Evolutionary conservation across 441 rosid species (phyloP).

Genomic region (Croton setiger): DNA sequence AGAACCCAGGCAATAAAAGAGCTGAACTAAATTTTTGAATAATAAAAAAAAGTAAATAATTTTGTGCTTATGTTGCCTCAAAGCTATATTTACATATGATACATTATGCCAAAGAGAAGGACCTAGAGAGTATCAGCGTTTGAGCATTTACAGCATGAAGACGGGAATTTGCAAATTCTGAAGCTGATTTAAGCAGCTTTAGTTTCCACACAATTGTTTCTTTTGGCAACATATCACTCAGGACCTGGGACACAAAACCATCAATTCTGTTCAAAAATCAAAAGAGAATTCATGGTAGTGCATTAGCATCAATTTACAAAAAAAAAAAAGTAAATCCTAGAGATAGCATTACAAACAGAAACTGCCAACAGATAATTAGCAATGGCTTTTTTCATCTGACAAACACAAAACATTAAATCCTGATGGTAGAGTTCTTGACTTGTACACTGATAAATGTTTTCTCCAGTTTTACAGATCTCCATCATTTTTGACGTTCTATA

Average conservation of each 20-base stretch:
- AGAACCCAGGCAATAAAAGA: neutral
- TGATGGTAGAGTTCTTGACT: neutral
- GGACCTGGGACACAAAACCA: slow-evolving; percentile 39
- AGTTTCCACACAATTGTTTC: slow-evolving; percentile 62
- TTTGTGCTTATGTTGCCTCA: neutral
- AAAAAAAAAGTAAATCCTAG: neutral
- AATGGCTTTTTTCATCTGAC: neutral
- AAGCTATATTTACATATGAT: neutral
- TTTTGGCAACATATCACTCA: slow-evolving; percentile 43
- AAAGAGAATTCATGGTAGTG: neutral
- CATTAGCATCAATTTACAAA: neutral
- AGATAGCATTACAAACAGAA: neutral
- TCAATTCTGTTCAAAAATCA: slow-evolving; percentile 20
- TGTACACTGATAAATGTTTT: neutral
- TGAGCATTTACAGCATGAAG: slow-evolving; percentile 55
- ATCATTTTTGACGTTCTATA: neutral
- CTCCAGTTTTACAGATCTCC: neutral
- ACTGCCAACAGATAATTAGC: neutral
- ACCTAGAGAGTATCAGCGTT: slow-evolving; percentile 57
- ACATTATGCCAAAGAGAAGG: slow-evolving; percentile 7
- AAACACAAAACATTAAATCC: neutral
- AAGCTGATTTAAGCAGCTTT: slow-evolving; percentile 48
- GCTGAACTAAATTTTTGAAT: neutral
- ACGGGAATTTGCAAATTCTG: slow-evolving; percentile 46
- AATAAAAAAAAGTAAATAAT: neutral